phyloP scores from a whole-genome alignment of 2,329 filamentous ascomycete species.

The Dactylellina cionopaga region DNA sequence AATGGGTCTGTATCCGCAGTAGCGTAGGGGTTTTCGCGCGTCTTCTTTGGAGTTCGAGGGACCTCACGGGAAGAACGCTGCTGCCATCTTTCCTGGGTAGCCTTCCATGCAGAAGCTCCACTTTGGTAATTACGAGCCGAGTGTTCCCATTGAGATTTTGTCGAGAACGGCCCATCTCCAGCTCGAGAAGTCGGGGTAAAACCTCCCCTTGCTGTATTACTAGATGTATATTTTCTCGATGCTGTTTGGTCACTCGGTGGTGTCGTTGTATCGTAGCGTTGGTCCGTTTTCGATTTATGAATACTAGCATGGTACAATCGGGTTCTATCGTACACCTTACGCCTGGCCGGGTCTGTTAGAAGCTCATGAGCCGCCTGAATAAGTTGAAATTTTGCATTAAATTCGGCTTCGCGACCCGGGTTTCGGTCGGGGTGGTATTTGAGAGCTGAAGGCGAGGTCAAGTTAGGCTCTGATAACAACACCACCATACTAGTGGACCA shows the following conservation, averaged over 20 bases:
- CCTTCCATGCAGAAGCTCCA: slow-evolving; percentile 41
- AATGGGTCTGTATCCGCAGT: slow-evolving; percentile 18
- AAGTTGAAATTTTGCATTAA: slow-evolving; percentile 82
- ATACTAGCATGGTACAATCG: slow-evolving; percentile 19
- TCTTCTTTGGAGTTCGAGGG: slow-evolving; percentile 50
- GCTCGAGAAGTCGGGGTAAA: slow-evolving; percentile 24
- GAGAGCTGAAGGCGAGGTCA: slow-evolving; percentile 69
- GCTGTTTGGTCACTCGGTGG: slow-evolving; percentile 5
- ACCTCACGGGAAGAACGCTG: slow-evolving; percentile 30
- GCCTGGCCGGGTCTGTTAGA: slow-evolving; percentile 69
- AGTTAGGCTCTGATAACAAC: slow-evolving; percentile 48
- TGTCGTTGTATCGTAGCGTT: slow-evolving; percentile 1
- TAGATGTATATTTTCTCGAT: slow-evolving; percentile 13
- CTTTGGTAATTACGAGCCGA: slow-evolving; percentile 21
- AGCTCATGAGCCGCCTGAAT: slow-evolving; percentile 89
- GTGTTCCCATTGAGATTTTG: slow-evolving; percentile 46
- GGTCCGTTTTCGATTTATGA: slow-evolving; percentile 30
- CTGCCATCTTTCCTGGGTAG: slow-evolving; percentile 37
- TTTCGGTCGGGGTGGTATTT: slow-evolving; percentile 92
- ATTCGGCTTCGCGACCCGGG: slow-evolving; percentile 80
- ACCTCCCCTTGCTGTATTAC: not conserved
- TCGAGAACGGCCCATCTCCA: slow-evolving; percentile 19
- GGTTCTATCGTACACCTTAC: slow-evolving; percentile 69
- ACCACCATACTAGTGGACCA: not conserved
- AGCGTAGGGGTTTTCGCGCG: slow-evolving; percentile 47